A percentile compares a stretch with the other conserved stretches of the same genome.
phyloP scores from a whole-genome alignment of 306 rosid species.

The Dalbergia cochinchinensis region DNA sequence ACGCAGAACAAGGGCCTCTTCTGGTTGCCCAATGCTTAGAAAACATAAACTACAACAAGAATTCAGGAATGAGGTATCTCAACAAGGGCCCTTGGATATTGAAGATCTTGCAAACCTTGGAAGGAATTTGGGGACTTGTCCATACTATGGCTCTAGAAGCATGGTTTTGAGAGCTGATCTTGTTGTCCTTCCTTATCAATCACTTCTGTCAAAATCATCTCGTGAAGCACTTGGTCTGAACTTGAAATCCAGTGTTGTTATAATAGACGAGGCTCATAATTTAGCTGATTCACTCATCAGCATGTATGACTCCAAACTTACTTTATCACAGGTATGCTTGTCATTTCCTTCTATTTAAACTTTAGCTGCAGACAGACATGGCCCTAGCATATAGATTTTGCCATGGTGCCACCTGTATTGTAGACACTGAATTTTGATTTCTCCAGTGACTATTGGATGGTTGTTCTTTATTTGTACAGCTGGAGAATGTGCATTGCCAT shows the following conservation, averaged over 20 bases:
- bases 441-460: slow-evolving; percentile 36
- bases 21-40: slow-evolving; percentile 92
- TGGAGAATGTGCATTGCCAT: slow-evolving; percentile 79
- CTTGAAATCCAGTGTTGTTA: slow-evolving; percentile 77
- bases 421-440: slow-evolving; percentile 25
- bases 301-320: slow-evolving; percentile 83
- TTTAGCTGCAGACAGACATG: slow-evolving; percentile 29
- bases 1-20: slow-evolving; percentile 75
- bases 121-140: slow-evolving; percentile 80
- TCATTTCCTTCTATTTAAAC: slow-evolving; percentile 29
- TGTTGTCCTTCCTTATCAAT: slow-evolving; percentile 94
- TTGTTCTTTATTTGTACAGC: slow-evolving; percentile 58
- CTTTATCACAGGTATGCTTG: slow-evolving; percentile 70
- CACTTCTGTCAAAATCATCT: slow-evolving; percentile 92
- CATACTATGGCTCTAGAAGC: slow-evolving; percentile 95
- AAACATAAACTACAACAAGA: slow-evolving; percentile 71
- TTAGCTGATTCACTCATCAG: slow-evolving; percentile 93
- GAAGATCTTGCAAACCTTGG: slow-evolving; percentile 96
- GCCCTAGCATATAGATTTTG: slow-evolving; percentile 11
- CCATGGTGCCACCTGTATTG: slow-evolving; percentile 17
- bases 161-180: slow-evolving; percentile 84
- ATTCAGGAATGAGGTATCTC: slow-evolving; percentile 75
- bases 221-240: slow-evolving; percentile 93
- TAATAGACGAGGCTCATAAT: slow-evolving; percentile 96
- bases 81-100: slow-evolving; percentile 84